Base-by-base conservation (phyloP, 2,329 filamentous ascomycete species). In the Paecilomyces niveus region DNA sequence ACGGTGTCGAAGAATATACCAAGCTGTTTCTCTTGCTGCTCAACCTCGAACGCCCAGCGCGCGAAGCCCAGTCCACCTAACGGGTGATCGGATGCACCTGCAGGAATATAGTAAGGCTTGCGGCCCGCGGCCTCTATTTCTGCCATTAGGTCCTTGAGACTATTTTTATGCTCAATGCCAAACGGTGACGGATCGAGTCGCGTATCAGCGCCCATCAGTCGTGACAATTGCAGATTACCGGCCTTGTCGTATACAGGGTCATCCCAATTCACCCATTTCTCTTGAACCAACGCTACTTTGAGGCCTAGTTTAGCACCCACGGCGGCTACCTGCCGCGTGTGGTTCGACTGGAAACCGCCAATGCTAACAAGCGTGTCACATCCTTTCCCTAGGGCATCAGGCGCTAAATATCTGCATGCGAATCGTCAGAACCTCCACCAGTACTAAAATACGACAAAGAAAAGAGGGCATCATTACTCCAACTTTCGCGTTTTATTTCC, bases 401-500 rank as follows among this genome's bases (percentile, higher is more conserved):
- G 18, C 8, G n/a, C 39, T 2, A 45, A 18, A 45, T 45, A 45
- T 45, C 39, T 45, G 6, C 9, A 18, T 21, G 9, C 6, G 1
- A 18, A 45, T 21, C 0, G 39, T 45, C 5, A 45, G 39, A 7
- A 45, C n/a, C 4, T 21, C 32, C 32, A 2, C 8, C 3, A 33
- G 13, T 11, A 33, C 10, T 32, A 5, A 7, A 6, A 15, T 15
- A 13, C 39, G 15, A 18, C 21, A 18, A 45, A 18, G 39, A 79
- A 4, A 85, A 78, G 18, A 89, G 81, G 68, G 39, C 3, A 21
- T 1, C 6, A 8, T 45, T 89, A 89, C 78, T 89, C 86, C 1
- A 89, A 78, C 71, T 89, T 89, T 59, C 86, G 80, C 31, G 82
- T 84, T 73, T 89, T 89, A 76, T 89, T 89, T 56, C 85, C 86